These are phyloP conservation scores for Sisymbrium altissimum DNA, from an alignment of 345 rosid genomes.

Conservation along the genomic window DNA sequence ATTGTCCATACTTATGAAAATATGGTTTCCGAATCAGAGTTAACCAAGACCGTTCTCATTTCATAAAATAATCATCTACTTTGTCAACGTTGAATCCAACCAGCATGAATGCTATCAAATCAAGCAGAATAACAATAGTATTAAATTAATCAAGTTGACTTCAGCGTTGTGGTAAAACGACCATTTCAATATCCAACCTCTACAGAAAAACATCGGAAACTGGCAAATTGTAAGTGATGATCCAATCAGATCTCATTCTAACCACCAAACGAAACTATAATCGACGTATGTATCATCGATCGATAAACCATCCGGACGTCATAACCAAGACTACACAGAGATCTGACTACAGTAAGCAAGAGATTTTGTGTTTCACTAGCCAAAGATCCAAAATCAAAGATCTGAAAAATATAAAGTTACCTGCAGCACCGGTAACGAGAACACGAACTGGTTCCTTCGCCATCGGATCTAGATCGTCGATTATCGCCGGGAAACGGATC, in stretches of 20 bases:
- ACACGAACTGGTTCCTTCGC: constrained; percentile 94
- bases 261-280: background rate
- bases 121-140: background rate
- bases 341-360: constrained; percentile 4
- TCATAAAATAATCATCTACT: background rate
- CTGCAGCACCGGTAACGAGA: constrained; percentile 99
- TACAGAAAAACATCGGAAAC: too few species aligned
- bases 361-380: background rate
- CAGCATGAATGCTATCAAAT: background rate
- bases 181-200: background rate
- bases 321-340: constrained; percentile 13
- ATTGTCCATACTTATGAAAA: background rate
- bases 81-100: background rate
- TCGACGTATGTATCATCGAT: background rate
- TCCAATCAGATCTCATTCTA: constrained; percentile 16
- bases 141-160: background rate
- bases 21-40: background rate
- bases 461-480: constrained; percentile 47
- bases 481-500: constrained; percentile 27
- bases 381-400: constrained; percentile 7
- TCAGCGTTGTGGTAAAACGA: background rate
- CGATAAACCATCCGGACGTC: background rate
- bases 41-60: background rate
- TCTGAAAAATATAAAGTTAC: constrained; percentile 34
- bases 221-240: background rate